Evolutionary conservation across 495 filamentous ascomycete species (phyloP).

Genomic region (Penicillium canariense): DNA sequence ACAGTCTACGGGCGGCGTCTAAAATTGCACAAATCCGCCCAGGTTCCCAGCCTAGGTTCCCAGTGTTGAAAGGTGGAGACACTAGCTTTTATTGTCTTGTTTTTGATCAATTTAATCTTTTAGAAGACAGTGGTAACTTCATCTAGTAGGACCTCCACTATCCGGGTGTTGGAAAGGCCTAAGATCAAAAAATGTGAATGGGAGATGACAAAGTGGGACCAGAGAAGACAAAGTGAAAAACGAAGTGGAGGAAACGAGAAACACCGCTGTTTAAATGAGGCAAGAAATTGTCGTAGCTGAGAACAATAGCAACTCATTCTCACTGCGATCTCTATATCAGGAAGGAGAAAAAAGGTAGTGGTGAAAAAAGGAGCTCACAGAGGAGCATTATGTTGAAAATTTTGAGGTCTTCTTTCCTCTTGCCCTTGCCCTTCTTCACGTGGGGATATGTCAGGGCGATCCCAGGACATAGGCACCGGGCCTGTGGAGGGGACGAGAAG

Average conservation of each 20-base stretch:
- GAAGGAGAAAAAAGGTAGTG: constrained; percentile 11
- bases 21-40: background rate
- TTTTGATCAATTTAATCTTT: constrained; percentile 9
- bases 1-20: background rate
- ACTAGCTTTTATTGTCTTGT: constrained; percentile 7
- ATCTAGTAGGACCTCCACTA: background rate
- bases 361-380: constrained; percentile 2
- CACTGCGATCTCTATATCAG: constrained; percentile 11
- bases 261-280: constrained; percentile 10
- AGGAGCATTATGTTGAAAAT: constrained; percentile 36
- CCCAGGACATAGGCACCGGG: constrained; percentile 22
- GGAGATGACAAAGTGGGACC: background rate
- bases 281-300: constrained; percentile 1
- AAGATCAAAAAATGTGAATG: background rate
- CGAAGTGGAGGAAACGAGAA: background rate
- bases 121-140: background rate
- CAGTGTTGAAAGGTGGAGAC: constrained; percentile 4
- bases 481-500: constrained; percentile 14
- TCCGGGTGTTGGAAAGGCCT: constrained; percentile 3
- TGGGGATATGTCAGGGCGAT: background rate
- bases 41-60: background rate
- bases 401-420: constrained; percentile 24
- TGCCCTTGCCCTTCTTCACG: constrained; percentile 9
- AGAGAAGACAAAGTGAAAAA: background rate
- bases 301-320: constrained; percentile 4